Percentiles rank a stretch among this genome's conserved stretches.
Conservation (phyloP, 768 basidiomycete genomes). For the Russula dissimulans region DNA sequence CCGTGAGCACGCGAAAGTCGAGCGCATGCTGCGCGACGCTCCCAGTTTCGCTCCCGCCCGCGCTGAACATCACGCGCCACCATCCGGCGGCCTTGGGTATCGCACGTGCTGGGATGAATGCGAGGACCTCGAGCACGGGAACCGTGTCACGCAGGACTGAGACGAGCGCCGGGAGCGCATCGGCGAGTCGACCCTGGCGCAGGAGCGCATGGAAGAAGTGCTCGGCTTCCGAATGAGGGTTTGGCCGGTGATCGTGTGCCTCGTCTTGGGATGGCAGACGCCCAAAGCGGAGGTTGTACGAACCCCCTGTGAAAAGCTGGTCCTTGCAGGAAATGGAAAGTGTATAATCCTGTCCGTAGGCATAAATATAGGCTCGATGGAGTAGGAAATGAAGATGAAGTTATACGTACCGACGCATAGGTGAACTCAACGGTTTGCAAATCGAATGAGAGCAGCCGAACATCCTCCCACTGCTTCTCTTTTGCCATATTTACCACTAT, state of each 20-base stretch:
- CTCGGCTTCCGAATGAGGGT: conserved; percentile 76
- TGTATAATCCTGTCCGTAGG: conserved; percentile 49
- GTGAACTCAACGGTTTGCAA: conserved; percentile 87
- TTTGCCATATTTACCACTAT: conserved; percentile 79
- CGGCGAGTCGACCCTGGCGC: conserved; percentile 55
- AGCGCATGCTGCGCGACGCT: conserved; percentile 50
- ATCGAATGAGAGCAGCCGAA: conserved; percentile 83
- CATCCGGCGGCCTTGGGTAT: conserved; percentile 72
- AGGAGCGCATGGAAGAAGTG: conserved; percentile 65
- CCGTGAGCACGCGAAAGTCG: conserved; percentile 68
- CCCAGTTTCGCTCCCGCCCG: background rate
- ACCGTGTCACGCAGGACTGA: conserved; percentile 66
- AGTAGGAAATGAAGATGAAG: background rate
- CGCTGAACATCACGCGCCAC: conserved; percentile 55
- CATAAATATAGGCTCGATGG: background rate
- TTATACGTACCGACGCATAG: conserved; percentile 48
- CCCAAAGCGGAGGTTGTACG: conserved; percentile 67
- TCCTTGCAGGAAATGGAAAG: conserved; percentile 74
- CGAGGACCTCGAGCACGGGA: conserved; percentile 66
- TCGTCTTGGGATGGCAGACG: conserved; percentile 26
- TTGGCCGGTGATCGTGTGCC: conserved; percentile 31
- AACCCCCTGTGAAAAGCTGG: conserved; percentile 54
- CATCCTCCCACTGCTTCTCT: conserved; percentile 58
- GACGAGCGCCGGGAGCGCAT: conserved; percentile 58
- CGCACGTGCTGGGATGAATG: conserved; percentile 36